Percentiles rank a stretch among this genome's conserved stretches.
Conservation (phyloP, 257 asterid species). For the Solanum appendiculatum region DNA sequence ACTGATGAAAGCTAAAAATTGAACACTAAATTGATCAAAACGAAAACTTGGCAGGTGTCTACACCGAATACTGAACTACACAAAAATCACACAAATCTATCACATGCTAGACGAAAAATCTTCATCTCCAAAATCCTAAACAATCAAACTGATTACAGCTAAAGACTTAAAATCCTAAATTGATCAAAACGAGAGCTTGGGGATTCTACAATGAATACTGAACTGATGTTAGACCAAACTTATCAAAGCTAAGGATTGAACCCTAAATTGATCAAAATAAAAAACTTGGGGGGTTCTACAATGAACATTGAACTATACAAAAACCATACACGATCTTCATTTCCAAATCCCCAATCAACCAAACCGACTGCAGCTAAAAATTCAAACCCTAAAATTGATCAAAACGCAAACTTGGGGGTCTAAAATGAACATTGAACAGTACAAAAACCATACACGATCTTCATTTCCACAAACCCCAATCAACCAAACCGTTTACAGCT, state of each 20-base stretch:
- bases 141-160: not conserved
- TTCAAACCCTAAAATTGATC: not conserved
- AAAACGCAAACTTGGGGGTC: not conserved
- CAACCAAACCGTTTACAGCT: not conserved
- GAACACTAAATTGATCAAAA: not conserved
- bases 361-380: not conserved
- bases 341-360: not conserved
- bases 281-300: not conserved
- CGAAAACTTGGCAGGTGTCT: not conserved
- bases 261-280: not conserved
- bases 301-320: not conserved
- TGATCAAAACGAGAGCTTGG: not conserved
- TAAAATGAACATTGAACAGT: not conserved
- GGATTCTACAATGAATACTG: not conserved
- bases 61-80: not conserved
- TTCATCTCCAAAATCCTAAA: constrained; percentile 26
- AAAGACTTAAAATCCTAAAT: not conserved
- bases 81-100: not conserved
- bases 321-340: not conserved
- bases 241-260: not conserved
- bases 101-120: constrained; percentile 15
- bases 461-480: not conserved
- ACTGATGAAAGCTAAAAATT: not conserved
- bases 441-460: not conserved
- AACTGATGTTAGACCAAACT: not conserved